A percentile compares a stretch with the other conserved stretches of the same genome.
These are phyloP conservation scores for Thielaviopsis punctulata DNA, from an alignment of 2,329 filamentous ascomycete species.

Conservation along the genomic window DNA sequence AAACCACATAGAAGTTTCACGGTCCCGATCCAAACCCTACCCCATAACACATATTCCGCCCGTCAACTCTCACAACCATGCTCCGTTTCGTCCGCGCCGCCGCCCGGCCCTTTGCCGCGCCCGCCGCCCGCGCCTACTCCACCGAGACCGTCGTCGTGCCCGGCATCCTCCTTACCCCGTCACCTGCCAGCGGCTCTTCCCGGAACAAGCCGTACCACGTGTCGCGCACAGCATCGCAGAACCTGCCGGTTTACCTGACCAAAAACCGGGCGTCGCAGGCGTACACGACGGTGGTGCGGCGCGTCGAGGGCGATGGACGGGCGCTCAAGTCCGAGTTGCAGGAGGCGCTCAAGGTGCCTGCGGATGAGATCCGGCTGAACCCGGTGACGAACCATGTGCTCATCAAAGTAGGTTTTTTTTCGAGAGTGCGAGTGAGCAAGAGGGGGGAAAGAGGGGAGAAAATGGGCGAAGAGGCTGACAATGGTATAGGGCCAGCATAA, in stretches of 20 bases:
- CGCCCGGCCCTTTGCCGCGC: conserved; percentile 2
- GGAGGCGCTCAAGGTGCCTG: conserved; percentile 36
- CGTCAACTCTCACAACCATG: neutral
- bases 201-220: conserved; percentile 45
- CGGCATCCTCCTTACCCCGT: conserved; percentile 4
- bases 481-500: conserved; percentile 5
- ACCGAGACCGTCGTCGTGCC: conserved; percentile 13
- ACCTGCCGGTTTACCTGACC: conserved; percentile 62
- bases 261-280: conserved; percentile 58
- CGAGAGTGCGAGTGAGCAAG: neutral
- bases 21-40: neutral
- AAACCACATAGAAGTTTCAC: neutral
- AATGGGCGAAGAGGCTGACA: too few relatives aligned
- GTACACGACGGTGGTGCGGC: conserved; percentile 58
- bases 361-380: conserved; percentile 36
- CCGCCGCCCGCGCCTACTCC: conserved; percentile 12
- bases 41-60: neutral
- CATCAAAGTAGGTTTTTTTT: conserved; percentile 39
- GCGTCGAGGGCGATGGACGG: conserved; percentile 55
- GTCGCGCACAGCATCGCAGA: conserved; percentile 48
- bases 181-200: conserved; percentile 12
- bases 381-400: conserved; percentile 55
- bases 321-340: conserved; percentile 48
- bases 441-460: too few relatives aligned
- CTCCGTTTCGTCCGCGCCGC: neutral